Evolutionary conservation across 495 filamentous ascomycete species (phyloP).

Genomic region (Pseudomonodictys pantanalensis): DNA sequence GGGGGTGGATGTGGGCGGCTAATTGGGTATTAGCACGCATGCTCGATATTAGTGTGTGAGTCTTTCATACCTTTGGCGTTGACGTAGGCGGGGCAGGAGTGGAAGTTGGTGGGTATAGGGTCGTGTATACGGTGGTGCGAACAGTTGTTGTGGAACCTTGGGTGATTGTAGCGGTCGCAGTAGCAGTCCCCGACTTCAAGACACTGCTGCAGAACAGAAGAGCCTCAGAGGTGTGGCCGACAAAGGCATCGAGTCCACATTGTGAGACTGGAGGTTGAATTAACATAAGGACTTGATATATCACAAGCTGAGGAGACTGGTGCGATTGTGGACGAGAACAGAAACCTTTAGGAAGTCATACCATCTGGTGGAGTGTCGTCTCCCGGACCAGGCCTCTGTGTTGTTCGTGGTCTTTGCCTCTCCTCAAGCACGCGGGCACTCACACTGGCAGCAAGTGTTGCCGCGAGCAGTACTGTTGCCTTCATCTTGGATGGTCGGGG

Average conservation of each 20-base stretch:
- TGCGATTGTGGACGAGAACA: not conserved
- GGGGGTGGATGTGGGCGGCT: not conserved
- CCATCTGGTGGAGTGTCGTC: slow-evolving; percentile 7
- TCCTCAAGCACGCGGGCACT: slow-evolving; percentile 15
- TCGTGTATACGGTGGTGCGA: slow-evolving; percentile 11
- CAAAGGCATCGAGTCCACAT: slow-evolving; percentile 28
- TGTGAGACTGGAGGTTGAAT: not conserved
- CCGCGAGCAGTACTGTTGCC: slow-evolving; percentile 10
- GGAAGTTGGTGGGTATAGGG: slow-evolving; percentile 15
- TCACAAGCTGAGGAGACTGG: not conserved
- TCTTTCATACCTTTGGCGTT: slow-evolving; percentile 5
- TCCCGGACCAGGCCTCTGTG: not conserved
- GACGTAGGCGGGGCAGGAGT: not conserved
- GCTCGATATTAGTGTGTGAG: too few relatives aligned
- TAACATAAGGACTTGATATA: not conserved
- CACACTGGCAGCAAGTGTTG: slow-evolving; percentile 14
- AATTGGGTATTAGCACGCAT: not conserved
- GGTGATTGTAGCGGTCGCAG: slow-evolving; percentile 11
- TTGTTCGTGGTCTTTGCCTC: slow-evolving; percentile 13
- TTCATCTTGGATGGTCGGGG: slow-evolving; percentile 14
- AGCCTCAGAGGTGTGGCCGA: slow-evolving; percentile 22
- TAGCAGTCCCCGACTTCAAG: slow-evolving; percentile 14
- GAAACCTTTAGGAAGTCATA: slow-evolving; percentile 9
- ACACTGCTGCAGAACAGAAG: slow-evolving; percentile 26
- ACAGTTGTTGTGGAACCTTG: slow-evolving; percentile 12